Base-by-base conservation (phyloP, 1,139 yeast species). In the Yamadazyma trypodendri region DNA sequence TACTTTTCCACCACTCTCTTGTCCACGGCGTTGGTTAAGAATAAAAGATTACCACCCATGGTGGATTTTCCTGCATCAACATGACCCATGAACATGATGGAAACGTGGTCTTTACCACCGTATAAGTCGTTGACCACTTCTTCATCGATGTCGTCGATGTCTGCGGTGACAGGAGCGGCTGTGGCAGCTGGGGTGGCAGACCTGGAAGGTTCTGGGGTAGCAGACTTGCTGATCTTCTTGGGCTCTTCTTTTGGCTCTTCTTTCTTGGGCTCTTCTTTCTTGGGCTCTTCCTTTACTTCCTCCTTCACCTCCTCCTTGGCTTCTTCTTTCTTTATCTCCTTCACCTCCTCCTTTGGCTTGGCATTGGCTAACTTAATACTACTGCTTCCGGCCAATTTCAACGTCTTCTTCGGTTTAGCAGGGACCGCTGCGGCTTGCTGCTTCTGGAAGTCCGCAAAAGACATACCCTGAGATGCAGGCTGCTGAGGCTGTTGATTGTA, bases 51-150 rank as follows among this genome's bases (percentile, higher is more conserved):
- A 68, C 99, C 99, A 60, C 98, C 98, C 96, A 94, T 89, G 46
- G 99, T 92, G 39, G 97, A 88, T 67, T 92, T 92, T 61, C 99
- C 99, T 30, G 98, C 98, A 75, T 92, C 99, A 53, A 92, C 99
- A 61, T 92, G 99, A 52, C 99, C 99, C 97, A 92, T 94, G 66
- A 92, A 92, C 56, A 92, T 89, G 55, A 92, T 84, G 24, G 97
- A 89, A 58, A 92, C 79, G 66, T 94, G 98, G 60, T 90, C 97
- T 65, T 94, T 94, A 56, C 95, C 95, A 44, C 97, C 97, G 59
- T 88, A 94, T 84, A 94, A 68, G 54, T 92, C 98, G 40, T 77
- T 82, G 48, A 92, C 87, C 45, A 89, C 79, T 53, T 84, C 95
- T 57, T 86, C 85, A 58, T 92, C 98, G 45, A 92, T 77, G 56